A percentile compares a stretch with the other conserved stretches of the same genome.
phyloP scores from a whole-genome alignment of 345 rosid species.

The Camelina hispida region DNA sequence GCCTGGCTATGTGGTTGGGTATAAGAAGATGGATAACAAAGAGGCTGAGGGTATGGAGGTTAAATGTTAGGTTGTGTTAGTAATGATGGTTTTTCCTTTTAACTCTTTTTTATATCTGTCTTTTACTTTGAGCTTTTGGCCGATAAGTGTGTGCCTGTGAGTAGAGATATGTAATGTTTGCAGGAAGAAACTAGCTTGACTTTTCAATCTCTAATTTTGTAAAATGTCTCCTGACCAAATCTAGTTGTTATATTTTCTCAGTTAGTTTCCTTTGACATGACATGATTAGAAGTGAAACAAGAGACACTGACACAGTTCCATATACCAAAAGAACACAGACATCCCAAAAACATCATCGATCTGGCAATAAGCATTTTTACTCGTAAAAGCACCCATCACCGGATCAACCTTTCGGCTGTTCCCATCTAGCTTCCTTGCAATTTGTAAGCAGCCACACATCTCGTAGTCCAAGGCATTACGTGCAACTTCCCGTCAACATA shows the following conservation, averaged over 20 bases:
- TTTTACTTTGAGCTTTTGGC: neutral
- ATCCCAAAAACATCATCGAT: neutral
- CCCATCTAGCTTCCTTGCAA: neutral
- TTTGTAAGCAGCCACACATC: neutral
- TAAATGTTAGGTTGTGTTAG: constrained; percentile 26
- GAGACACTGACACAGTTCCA: neutral
- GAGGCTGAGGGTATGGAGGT: constrained; percentile 28
- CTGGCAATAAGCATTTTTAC: neutral
- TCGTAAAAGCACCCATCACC: neutral
- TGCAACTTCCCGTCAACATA: neutral
- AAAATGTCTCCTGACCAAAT: constrained; percentile 6
- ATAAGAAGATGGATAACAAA: constrained; percentile 35
- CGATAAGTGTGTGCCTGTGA: neutral
- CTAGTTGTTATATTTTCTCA: neutral
- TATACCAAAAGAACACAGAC: neutral
- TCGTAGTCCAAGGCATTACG: neutral
- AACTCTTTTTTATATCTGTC: neutral
- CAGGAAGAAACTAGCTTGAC: constrained; percentile 24
- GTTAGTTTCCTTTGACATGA: neutral
- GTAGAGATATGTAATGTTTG: neutral
- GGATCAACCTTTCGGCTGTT: neutral
- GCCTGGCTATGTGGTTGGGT: constrained; percentile 53
- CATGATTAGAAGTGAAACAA: neutral
- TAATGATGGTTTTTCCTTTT: constrained; percentile 6
- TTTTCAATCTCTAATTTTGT: constrained; percentile 22